Evolutionary conservation across 768 basidiomycete species (phyloP).

Genomic region (Calocybe cyanea): DNA sequence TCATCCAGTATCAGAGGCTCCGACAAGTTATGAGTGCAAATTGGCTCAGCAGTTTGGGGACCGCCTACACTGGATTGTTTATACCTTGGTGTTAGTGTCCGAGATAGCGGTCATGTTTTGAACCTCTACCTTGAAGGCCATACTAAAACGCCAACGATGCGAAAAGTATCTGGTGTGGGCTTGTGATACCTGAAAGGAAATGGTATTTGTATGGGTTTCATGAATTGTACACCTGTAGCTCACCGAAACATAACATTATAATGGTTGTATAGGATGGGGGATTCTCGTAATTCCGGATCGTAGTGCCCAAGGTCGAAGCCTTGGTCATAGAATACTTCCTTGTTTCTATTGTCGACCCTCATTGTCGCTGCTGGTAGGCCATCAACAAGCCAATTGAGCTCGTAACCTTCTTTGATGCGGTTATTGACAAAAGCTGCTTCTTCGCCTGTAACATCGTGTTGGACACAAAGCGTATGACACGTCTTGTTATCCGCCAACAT

Average conservation of each 20-base stretch:
- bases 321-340: conserved; percentile 89
- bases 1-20: conserved; percentile 60
- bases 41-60: conserved; percentile 42
- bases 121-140: conserved; percentile 47
- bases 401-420: conserved; percentile 88
- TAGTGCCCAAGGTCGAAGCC: conserved; percentile 90
- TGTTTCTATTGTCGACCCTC: conserved; percentile 74
- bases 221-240: not conserved
- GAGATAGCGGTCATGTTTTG: not conserved
- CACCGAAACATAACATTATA: conserved; percentile 83
- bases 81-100: not conserved
- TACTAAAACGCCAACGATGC: conserved; percentile 93
- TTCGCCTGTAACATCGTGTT: conserved; percentile 50
- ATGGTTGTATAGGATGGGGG: conserved; percentile 85
- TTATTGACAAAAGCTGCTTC: conserved; percentile 90
- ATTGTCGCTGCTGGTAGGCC: conserved; percentile 93
- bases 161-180: conserved; percentile 62
- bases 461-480: conserved; percentile 72
- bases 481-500: conserved; percentile 77
- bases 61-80: conserved; percentile 56
- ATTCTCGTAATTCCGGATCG: conserved; percentile 50
- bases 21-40: conserved; percentile 44
- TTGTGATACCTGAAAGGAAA: conserved; percentile 66
- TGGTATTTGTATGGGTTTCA: not conserved
- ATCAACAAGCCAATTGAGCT: conserved; percentile 92